Base-by-base conservation (phyloP, 305 asterid genomes). In the Stenogyne calaminthoides region DNA sequence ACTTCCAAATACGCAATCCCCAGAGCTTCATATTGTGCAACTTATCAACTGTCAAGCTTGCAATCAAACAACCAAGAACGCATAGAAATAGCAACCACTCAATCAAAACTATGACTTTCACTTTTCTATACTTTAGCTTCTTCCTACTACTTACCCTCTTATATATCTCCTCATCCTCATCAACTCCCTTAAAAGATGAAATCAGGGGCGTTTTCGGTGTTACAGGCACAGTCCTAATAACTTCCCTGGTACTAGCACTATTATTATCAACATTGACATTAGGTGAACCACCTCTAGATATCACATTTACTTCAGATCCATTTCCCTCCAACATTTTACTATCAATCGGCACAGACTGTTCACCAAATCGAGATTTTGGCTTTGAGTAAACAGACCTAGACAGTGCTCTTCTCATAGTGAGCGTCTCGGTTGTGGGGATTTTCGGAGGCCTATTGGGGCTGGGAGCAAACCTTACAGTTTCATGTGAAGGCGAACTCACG, bases 401-500 rank as follows among this genome's bases (percentile, higher is more conserved):
- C 2, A 83, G 12, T 1, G 90, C 39, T 78, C 78, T 81, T 64
- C 84, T 71, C 59, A 81, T 77, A 42, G 82, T 77, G 37, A 88
- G 85, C 66, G 86, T 80, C 47, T 80, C 81, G n/a, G 51, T 56
- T 32, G 62, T 69, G 68, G 98, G 98, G 75, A 78, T 58, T 81
- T 77, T 90, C 67, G 95, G 96, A 71, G 96, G 98, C 88, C 70
- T 90, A 40, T 72, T 77, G 71, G 87, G 77, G 82, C 82, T 91
- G 22, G 86, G 86, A 79, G 82, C 55, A 61, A 76, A 61, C 40
- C 80, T 77, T 29, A 40, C 73, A 58, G 76, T 70, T 73, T 90
- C 97, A 57, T 92, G 87, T 9, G 94, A 84, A 66, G 84, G 62
- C 66, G 54, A 78, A 65, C 72, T 70, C 55, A 72, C 69, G 2